Percentiles rank a stretch among this genome's conserved stretches.
These are phyloP conservation scores for Exophiala dermatitidis DNA, from an alignment of 2,329 filamentous ascomycete species.

Conservation along the genomic window DNA sequence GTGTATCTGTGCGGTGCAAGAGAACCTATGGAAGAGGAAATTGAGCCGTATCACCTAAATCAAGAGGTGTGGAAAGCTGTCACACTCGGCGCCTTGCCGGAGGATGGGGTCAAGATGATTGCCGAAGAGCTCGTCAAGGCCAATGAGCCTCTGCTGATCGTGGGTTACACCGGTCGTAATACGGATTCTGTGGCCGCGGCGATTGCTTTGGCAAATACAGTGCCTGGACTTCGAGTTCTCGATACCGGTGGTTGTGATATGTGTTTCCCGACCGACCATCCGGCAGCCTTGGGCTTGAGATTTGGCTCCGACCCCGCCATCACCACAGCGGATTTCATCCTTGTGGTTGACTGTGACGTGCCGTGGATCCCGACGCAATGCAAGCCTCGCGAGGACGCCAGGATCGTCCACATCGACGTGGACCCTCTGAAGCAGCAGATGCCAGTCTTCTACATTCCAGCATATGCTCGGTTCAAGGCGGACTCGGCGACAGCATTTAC, in stretches of 20 bases:
- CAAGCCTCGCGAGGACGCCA: conserved; percentile 49
- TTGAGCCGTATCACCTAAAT: conserved; percentile 62
- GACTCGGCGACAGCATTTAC: conserved; percentile 58
- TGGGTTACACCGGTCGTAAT: conserved; percentile 46
- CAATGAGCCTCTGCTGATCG: conserved; percentile 44
- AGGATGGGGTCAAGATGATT: conserved; percentile 41
- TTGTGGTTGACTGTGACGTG: conserved; percentile 83
- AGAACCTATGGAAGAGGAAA: conserved; percentile 80
- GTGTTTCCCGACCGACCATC: conserved; percentile 44
- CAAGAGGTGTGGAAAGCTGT: conserved; percentile 66
- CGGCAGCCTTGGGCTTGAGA: conserved; percentile 59
- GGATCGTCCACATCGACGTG: conserved; percentile 58
- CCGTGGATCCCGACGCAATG: conserved; percentile 83
- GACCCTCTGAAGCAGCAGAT: conserved; percentile 67
- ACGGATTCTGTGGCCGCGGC: conserved; percentile 39
- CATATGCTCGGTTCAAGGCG: conserved; percentile 58
- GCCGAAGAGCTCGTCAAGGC: conserved; percentile 40
- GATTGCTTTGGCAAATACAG: conserved; percentile 41
- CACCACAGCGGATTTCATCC: conserved; percentile 69
- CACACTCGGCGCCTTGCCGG: conserved; percentile 56
- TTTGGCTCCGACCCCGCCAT: conserved; percentile 70
- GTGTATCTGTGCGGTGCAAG: conserved; percentile 72
- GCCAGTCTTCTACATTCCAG: conserved; percentile 64
- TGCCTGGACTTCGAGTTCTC: conserved; percentile 45
- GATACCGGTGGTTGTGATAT: conserved; percentile 49